phyloP scores from a whole-genome alignment of 2,329 filamentous ascomycete genomes.

The Phyllosticta citriasiana region DNA sequence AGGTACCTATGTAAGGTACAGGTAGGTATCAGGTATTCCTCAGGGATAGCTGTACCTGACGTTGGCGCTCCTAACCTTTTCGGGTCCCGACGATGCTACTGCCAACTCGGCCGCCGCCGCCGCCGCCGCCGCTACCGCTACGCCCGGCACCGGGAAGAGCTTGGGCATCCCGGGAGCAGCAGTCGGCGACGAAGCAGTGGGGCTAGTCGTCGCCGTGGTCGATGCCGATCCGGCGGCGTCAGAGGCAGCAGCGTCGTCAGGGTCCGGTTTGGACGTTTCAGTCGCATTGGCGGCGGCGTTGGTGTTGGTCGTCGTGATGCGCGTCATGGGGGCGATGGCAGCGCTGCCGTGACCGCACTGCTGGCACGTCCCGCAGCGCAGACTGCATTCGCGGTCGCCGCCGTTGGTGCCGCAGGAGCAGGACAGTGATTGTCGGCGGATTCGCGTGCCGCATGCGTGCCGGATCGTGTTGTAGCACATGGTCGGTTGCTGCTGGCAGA shows the following conservation, averaged over 20 bases:
- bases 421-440: constrained; percentile 6
- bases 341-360: not conserved
- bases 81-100: not conserved
- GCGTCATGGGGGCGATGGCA: not conserved
- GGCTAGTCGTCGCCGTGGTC: not conserved
- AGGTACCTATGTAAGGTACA: no score
- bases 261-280: not conserved
- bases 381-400: constrained; percentile 8
- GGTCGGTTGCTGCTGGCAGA: not conserved
- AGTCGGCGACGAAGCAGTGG: not conserved
- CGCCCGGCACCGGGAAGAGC: not conserved
- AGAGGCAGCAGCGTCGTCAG: constrained; percentile 6
- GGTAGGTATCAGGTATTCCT: not conserved
- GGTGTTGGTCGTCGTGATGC: not conserved
- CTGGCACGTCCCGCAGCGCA: constrained; percentile 5
- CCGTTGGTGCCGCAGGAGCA: constrained; percentile 5
- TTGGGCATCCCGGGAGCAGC: not conserved
- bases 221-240: not conserved
- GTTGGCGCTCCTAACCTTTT: not conserved
- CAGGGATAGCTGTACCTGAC: not conserved
- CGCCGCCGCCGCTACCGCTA: not conserved
- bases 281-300: not conserved
- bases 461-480: constrained; percentile 10
- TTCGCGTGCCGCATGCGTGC: constrained; percentile 3
- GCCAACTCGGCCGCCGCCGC: not conserved